These are phyloP conservation scores for Syncephalis plumigaleata DNA, from an alignment of 371 early-diverging fungal genomes.

Conservation along the genomic window DNA sequence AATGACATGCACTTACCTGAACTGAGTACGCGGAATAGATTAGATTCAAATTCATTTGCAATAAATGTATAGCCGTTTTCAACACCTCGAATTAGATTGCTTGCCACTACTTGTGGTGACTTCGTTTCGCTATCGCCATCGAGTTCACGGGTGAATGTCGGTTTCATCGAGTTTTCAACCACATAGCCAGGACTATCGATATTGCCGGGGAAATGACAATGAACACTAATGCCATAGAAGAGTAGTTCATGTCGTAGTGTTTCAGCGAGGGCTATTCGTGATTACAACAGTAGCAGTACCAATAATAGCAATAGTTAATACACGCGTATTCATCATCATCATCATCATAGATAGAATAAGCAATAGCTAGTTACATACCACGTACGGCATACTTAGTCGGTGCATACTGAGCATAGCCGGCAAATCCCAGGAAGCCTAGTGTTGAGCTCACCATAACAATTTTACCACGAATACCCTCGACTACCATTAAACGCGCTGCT, in stretches of 20 bases:
- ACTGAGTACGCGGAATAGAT: too few species aligned
- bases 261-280: slow-evolving; percentile 33
- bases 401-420: slow-evolving; percentile 67
- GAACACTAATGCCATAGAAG: slow-evolving; percentile 44
- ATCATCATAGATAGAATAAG: too few species aligned
- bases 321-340: too few species aligned
- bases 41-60: too few species aligned
- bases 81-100: slow-evolving; percentile 26
- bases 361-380: slow-evolving; percentile 13
- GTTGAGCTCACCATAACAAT: slow-evolving; percentile 70
- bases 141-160: slow-evolving; percentile 55
- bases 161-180: slow-evolving; percentile 67
- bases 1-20: too few species aligned
- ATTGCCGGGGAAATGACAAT: slow-evolving; percentile 66
- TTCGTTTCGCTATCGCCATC: slow-evolving; percentile 48
- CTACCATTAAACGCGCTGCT: slow-evolving; percentile 44
- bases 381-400: slow-evolving; percentile 74
- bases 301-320: neutral
- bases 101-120: slow-evolving; percentile 38
- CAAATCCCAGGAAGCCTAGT: slow-evolving; percentile 52
- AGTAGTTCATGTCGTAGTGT: slow-evolving; percentile 53
- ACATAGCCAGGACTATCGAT: slow-evolving; percentile 70
- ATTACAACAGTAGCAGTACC: too few species aligned
- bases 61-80: neutral
- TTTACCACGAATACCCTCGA: slow-evolving; percentile 37